Percentiles rank a stretch among this genome's conserved stretches.
Evolutionary conservation across 2,329 filamentous ascomycete species (phyloP).

Genomic region (Onygena corvina): DNA sequence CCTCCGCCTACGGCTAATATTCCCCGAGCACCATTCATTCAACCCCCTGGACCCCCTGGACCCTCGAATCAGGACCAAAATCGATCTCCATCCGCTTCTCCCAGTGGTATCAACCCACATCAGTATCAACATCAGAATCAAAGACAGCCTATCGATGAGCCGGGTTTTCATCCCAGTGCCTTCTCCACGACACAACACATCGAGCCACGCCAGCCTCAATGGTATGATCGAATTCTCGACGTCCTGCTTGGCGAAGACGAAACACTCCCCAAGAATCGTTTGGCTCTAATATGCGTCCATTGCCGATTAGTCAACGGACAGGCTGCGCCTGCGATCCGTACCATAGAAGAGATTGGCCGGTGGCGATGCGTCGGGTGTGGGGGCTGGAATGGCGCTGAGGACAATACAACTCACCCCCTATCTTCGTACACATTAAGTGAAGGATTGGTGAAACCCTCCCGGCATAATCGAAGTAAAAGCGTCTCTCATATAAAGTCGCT

Average conservation of each 20-base stretch:
- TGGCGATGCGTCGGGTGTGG: conserved; percentile 88
- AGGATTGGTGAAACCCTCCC: not conserved
- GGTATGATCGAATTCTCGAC: conserved; percentile 93
- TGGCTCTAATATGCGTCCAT: conserved; percentile 68
- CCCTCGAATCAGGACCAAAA: conserved; percentile 20
- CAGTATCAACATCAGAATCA: conserved; percentile 2
- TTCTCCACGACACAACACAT: conserved; percentile 28
- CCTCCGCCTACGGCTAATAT: conserved; percentile 58
- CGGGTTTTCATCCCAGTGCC: conserved; percentile 39
- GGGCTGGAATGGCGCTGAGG: conserved; percentile 66
- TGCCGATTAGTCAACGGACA: conserved; percentile 92
- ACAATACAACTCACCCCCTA: conserved; percentile 46
- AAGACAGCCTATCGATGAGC: conserved; percentile 24
- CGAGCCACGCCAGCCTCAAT: conserved; percentile 44
- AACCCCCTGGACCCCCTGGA: conserved; percentile 19
- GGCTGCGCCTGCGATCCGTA: conserved; percentile 73
- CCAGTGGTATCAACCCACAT: conserved; percentile 6
- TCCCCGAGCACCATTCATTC: conserved; percentile 21
- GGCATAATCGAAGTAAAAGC: conserved; percentile 7
- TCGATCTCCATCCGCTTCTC: conserved; percentile 16
- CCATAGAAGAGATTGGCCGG: conserved; percentile 63
- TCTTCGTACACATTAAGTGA: conserved; percentile 1
- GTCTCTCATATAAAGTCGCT: not conserved
- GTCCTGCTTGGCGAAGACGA: conserved; percentile 91
- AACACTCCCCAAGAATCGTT: conserved; percentile 76